Evolutionary conservation across 2,329 filamentous ascomycete species (phyloP), one percentile per base, ranked within the genome.

Genomic region (Colletotrichum cereale): DNA sequence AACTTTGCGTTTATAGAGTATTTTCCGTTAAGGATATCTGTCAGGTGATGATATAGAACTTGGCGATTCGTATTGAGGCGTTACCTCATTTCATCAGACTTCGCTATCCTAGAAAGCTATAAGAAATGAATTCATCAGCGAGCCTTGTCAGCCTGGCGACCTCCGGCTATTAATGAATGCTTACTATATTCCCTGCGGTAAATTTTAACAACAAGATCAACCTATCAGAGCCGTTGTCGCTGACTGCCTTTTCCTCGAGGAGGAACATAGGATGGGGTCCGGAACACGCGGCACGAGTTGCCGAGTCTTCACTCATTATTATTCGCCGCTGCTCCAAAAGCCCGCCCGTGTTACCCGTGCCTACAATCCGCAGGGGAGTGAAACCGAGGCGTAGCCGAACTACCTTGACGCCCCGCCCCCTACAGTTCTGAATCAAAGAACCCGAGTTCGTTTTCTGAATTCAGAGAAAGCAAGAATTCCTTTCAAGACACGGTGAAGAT

Each of bases 171-270:
- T 80, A 76, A 61, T 80, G 81, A 11, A 64, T 52, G 1, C 79
- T 79, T 11, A 76, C 29, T 57, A n/a, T n/a, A n/a, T n/a, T 81
- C 79, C 47, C 79, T 80, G 8, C 80, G 74, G 66, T 81, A 82
- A 26, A 82, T 78, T 0, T 80, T 81, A 16, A 81, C 80, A 14
- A 80, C 80, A 6, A 83, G 73, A 60, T 82, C 80, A 11, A 82
- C 77, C 64, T 82, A 18, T 75, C 64, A 0, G 77, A 74, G 18
- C 71, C 74, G 2, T 57, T 66, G 47, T 82, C 81, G 29, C 68
- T 74, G 40, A 80, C 78, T 7, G 77, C 77, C n/a, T 73, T 72
- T 11, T 74, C 75, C 64, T 80, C 81, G n/a, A 82, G 75, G 16
- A 73, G 69, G 63, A 75, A 81, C 74, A 82, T 81, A n/a, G n/a